Percentiles rank a stretch among this genome's conserved stretches.
These are phyloP conservation scores for Pyricularia sp. DNA, from an alignment of 2,329 filamentous ascomycete species.

Conservation along the genomic window DNA sequence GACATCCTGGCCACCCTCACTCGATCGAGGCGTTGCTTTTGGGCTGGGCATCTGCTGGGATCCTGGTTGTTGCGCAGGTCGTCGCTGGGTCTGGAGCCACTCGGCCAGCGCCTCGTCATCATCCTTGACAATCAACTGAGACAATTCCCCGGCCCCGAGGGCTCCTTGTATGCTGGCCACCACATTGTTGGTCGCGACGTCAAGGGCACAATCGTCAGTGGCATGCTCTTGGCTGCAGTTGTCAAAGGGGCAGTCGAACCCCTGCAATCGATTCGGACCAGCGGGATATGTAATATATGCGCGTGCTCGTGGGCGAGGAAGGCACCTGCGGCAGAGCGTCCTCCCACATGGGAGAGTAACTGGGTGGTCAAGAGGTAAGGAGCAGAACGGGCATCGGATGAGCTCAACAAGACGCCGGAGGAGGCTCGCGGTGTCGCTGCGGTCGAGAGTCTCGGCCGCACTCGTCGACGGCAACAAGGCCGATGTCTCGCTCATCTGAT, in stretches of 20 bases:
- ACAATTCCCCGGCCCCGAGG: conserved; percentile 30
- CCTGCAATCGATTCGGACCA: conserved; percentile 53
- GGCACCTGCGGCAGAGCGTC: conserved; percentile 64
- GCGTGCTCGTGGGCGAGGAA: conserved; percentile 57
- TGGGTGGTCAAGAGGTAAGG: conserved; percentile 55
- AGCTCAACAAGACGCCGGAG: conserved; percentile 40
- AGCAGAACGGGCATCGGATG: conserved; percentile 71
- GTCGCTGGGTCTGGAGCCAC: not conserved
- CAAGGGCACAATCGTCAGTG: conserved; percentile 63
- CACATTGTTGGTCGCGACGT: conserved; percentile 70
- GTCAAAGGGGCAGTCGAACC: conserved; percentile 64
- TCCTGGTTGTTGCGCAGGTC: not conserved
- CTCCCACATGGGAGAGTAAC: conserved; percentile 75
- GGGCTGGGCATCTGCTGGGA: conserved; percentile 23
- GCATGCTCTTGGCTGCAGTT: conserved; percentile 65
- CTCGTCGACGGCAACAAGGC: not conserved
- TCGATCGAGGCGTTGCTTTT: conserved; percentile 27
- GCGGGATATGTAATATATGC: conserved; percentile 71
- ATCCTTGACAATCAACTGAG: conserved; percentile 20
- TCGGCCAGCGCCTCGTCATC: conserved; percentile 15
- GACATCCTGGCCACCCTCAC: conserved; percentile 31
- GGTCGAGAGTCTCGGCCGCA: not conserved
- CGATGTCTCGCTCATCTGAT: conserved; percentile 46
- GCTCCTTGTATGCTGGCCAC: conserved; percentile 48
- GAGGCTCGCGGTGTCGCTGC: not conserved